Base-by-base conservation (phyloP, 768 basidiomycete species). In the Mrakia blollopis region DNA sequence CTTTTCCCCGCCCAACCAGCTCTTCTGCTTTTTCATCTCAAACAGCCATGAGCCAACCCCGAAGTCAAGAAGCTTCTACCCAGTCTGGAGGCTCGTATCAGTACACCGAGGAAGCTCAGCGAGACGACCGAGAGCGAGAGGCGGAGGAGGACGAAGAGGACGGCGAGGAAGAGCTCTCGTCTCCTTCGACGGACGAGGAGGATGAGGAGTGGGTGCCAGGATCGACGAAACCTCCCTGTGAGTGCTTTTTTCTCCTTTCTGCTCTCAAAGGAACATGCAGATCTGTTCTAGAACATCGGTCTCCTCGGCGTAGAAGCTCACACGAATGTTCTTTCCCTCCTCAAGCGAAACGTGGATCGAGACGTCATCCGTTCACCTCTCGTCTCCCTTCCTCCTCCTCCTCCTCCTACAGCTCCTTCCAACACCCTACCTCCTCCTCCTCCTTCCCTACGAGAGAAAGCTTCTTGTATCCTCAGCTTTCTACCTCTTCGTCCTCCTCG, bases 41-140 rank as follows among this genome's bases (percentile, higher is more conserved):
- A 57, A 25, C 57, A 57, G 57, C 57, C 57, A 57, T 57, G 57
- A 57, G 57, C 57, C 57, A 57, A 57, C 25, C 57, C 57, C 25
- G n/a, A n/a, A 0, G n/a, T n/a, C 57, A 57, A 28, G 25, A 28
- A 25, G 57, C 25, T 5, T 57, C 57, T 8, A n/a, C 57, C 13
- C n/a, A 25, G 14, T n/a, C 57, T n/a, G 57, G 57, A 57, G 57
- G 28, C 8, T 25, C 57, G 9, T 13, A 57, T n/a, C 25, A 57
- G 57, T 28, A 8, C 57, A 57, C 57, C 57, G 25, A 57, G 57
- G 57, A 57, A 8, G 1, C 25, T 23, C n/a, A 62, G 10, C 61
- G 32, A 35, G 61, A 65, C 25, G 57, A 61, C 23, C n/a, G 11
- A 18, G 61, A 62, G 21, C n/a, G 28, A 28, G 57, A 62, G 5